Percentiles rank a stretch among this genome's conserved stretches.
Conservation (phyloP, 2,329 filamentous ascomycete genomes). For the Aspergillus melleus region DNA sequence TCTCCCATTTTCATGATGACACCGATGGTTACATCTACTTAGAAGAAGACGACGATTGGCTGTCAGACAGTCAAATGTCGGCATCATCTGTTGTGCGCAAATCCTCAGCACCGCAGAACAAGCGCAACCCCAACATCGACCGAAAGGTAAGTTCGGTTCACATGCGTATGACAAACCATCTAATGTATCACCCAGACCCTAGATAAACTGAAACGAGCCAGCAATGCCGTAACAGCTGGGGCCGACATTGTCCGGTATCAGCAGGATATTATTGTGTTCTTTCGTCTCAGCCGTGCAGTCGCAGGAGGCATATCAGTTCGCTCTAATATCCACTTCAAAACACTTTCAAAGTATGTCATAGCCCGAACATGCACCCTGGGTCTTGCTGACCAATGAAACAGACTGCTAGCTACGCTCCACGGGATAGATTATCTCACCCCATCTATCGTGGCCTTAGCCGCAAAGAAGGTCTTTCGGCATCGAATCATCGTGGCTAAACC, state of each 20-base stretch:
- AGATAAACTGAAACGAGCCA: slow-evolving; percentile 59
- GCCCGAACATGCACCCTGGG: background rate
- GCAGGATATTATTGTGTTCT: slow-evolving; percentile 82
- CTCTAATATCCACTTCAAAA: slow-evolving; percentile 75
- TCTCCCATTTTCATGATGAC: slow-evolving; percentile 80
- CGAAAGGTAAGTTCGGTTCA: slow-evolving; percentile 20
- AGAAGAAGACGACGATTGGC: slow-evolving; percentile 57
- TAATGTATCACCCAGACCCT: slow-evolving; percentile 43
- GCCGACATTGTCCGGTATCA: slow-evolving; percentile 81
- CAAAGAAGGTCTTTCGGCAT: slow-evolving; percentile 84
- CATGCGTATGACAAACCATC: background rate
- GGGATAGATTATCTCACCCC: slow-evolving; percentile 78
- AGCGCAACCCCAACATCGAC: slow-evolving; percentile 22
- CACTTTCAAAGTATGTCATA: slow-evolving; percentile 57
- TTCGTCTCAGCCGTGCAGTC: slow-evolving; percentile 85
- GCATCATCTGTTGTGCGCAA: slow-evolving; percentile 40
- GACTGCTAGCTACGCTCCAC: slow-evolving; percentile 73
- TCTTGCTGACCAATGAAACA: slow-evolving; percentile 7
- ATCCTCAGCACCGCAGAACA: slow-evolving; percentile 18
- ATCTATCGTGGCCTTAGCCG: slow-evolving; percentile 77
- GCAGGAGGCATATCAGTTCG: slow-evolving; percentile 72
- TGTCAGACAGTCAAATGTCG: slow-evolving; percentile 36
- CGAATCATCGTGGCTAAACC: slow-evolving; percentile 70
- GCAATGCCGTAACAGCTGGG: slow-evolving; percentile 62
- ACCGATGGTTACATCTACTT: slow-evolving; percentile 73